phyloP scores from a whole-genome alignment of 2,329 filamentous ascomycete species.

The Paecilomyces sp. region DNA sequence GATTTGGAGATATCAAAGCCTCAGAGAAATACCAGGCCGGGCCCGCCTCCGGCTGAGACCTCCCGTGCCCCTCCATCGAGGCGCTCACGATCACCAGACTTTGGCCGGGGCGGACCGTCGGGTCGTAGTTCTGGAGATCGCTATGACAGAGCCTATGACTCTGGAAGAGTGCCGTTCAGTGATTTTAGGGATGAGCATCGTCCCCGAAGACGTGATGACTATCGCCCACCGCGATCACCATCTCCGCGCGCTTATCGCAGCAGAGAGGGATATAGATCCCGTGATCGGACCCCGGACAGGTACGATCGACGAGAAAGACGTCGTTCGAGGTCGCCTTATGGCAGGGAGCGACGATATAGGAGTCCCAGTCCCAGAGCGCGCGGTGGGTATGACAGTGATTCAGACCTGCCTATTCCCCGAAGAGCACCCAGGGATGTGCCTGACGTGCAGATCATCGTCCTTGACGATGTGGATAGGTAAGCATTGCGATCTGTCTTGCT shows the following conservation, averaged over 20 bases:
- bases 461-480: conserved; percentile 63
- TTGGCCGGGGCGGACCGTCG: conserved; percentile 36
- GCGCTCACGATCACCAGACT: conserved; percentile 59
- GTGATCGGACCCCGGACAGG: conserved; percentile 39
- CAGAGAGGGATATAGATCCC: conserved; percentile 55
- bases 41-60: conserved; percentile 30
- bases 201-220: conserved; percentile 53
- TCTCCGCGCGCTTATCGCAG: conserved; percentile 55
- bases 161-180: conserved; percentile 33
- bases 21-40: conserved; percentile 67
- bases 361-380: conserved; percentile 61
- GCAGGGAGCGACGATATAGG: conserved; percentile 57
- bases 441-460: conserved; percentile 79
- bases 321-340: conserved; percentile 63
- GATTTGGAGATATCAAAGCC: conserved; percentile 86
- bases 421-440: conserved; percentile 70
- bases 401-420: conserved; percentile 64
- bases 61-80: conserved; percentile 35
- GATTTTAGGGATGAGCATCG: conserved; percentile 44
- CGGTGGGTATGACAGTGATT: conserved; percentile 49
- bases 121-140: conserved; percentile 31
- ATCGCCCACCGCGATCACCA: conserved; percentile 54
- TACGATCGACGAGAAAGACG: conserved; percentile 51
- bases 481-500: conserved; percentile 5
- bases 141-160: conserved; percentile 35